phyloP scores from a whole-genome alignment of 1,139 yeast species.

The Geotrichum siamense region DNA sequence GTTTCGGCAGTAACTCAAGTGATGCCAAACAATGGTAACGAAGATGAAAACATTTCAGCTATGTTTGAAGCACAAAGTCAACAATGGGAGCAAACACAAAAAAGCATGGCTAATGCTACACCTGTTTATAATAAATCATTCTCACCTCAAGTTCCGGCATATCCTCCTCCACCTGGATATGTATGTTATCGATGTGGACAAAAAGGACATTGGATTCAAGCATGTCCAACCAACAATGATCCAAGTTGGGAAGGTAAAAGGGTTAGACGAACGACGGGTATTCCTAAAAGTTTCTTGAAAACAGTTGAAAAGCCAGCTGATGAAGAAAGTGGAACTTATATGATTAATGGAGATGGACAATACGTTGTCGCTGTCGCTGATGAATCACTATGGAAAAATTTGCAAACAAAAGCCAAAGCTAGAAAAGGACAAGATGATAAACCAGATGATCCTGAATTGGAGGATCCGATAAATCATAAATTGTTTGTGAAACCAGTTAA shows the following conservation, averaged over 20 bases:
- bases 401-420: slow-evolving; percentile 51
- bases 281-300: slow-evolving; percentile 85
- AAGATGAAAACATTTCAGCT: slow-evolving; percentile 79
- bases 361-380: slow-evolving; percentile 95
- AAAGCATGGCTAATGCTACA: slow-evolving; percentile 57
- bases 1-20: slow-evolving; percentile 26
- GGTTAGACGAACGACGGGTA: slow-evolving; percentile 91
- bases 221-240: slow-evolving; percentile 90
- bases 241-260: slow-evolving; percentile 91
- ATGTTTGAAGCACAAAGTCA: slow-evolving; percentile 92
- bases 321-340: slow-evolving; percentile 65
- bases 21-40: slow-evolving; percentile 42
- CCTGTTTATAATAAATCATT: slow-evolving; percentile 32
- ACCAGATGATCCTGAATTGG: slow-evolving; percentile 53
- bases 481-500: slow-evolving; percentile 67
- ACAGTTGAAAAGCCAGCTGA: slow-evolving; percentile 63
- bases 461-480: slow-evolving; percentile 53
- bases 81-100: slow-evolving; percentile 94
- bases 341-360: slow-evolving; percentile 92
- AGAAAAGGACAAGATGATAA: slow-evolving; percentile 31
- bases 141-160: slow-evolving; percentile 43
- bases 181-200: slow-evolving; percentile 96
- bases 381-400: slow-evolving; percentile 82
- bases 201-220: slow-evolving; percentile 93
- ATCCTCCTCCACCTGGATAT: slow-evolving; percentile 90